Evolutionary conservation across 768 basidiomycete genomes (phyloP).

Genomic region (Tylopilus subfusipes): DNA sequence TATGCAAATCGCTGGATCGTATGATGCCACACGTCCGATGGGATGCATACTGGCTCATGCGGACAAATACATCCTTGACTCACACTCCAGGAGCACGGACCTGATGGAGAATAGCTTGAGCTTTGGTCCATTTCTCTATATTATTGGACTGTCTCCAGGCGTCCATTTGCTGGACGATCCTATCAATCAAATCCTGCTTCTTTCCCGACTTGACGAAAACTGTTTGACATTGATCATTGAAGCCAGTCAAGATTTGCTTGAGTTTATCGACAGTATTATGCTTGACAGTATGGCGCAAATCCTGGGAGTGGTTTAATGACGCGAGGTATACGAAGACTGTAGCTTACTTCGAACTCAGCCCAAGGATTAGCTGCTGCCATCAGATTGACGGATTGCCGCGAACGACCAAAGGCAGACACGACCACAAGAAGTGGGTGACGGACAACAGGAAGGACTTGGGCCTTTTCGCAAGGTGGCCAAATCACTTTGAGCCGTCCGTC

Average conservation of each 20-base stretch:
- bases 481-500: conserved; percentile 19
- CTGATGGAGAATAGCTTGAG: conserved; percentile 62
- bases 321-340: conserved; percentile 2
- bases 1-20: conserved; percentile 5
- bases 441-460: conserved; percentile 4
- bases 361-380: conserved; percentile 67
- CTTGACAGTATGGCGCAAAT: conserved; percentile 65
- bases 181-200: conserved; percentile 84
- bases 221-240: conserved; percentile 75
- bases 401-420: conserved; percentile 5
- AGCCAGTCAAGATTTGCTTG: conserved; percentile 72
- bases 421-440: conserved; percentile 10
- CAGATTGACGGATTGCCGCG: conserved; percentile 14
- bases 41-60: conserved; percentile 6
- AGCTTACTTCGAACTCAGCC: conserved; percentile 70
- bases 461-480: conserved; percentile 11
- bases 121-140: conserved; percentile 66
- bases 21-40: conserved; percentile 8
- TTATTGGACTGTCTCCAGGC: conserved; percentile 53
- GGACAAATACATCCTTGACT: conserved; percentile 36
- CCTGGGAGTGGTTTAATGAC: conserved; percentile 40
- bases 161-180: conserved; percentile 59
- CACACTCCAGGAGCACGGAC: conserved; percentile 65
- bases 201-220: conserved; percentile 73
- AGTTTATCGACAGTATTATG: conserved; percentile 82